Evolutionary conservation across 768 basidiomycete species (phyloP), one percentile per base, ranked within the genome.

Genomic region (Collybia sordida): DNA sequence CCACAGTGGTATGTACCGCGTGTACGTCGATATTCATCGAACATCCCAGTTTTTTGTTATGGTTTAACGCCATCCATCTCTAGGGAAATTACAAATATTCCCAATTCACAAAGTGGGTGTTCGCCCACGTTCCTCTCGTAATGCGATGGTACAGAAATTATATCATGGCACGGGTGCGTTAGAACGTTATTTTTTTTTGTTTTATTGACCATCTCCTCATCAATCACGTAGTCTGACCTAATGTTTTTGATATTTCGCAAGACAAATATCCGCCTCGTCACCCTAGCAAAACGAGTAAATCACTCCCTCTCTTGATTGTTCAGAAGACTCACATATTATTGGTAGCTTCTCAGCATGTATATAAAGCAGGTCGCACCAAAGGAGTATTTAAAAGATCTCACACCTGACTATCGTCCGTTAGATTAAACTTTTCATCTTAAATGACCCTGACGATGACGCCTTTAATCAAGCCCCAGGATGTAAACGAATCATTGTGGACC

Each of bases 401-500:
- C 75, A 47, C 85, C 85, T 3, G 64, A 67, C 8, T 81, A 79
- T 67, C 67, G 82, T 80, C 59, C 37, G 78, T 61, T 45, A 34
- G 44, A 25, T 23, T 17, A 21, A 12, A 25, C 41, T 23, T 41
- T 44, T 38, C 24, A 39, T 38, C 34, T 24, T 14, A 23, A 34
- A 42, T 46, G 37, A 38, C 19, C 51, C 42, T 37, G 31, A 36
- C 9, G 11, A 11, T 11, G 9, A 6, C 18, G 18, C 22, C 19
- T 44, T 49, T 4, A 52, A 50, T 23, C 28, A 50, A 82, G 81
- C 76, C 37, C 74, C 78, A 24, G 84, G 84, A 18, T 86, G 83
- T 60, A 85, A 84, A 63, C 74, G 86, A 34, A 74, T 85, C 17
- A 78, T 87, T 27, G 69, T 80, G 47, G 82, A 88, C 58, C 78